These are phyloP conservation scores for Trichoderma lentiforme DNA, from an alignment of 2,329 filamentous ascomycete species.

Conservation along the genomic window DNA sequence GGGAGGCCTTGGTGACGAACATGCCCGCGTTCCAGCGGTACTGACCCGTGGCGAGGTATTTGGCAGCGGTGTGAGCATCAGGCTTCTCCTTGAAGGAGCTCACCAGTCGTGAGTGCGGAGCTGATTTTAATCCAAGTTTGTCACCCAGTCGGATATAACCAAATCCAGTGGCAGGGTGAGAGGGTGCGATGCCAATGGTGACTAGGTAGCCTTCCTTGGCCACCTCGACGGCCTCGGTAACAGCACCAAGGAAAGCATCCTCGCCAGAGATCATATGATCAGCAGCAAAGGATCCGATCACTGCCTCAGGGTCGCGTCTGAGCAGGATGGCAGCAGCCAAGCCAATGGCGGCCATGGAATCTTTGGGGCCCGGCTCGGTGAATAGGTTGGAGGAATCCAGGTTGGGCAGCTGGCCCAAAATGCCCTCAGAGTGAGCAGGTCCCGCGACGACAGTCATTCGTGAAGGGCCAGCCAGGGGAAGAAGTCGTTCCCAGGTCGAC, in stretches of 20 bases:
- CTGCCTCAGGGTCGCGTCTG: slow-evolving; percentile 25
- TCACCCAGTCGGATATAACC: slow-evolving; percentile 29
- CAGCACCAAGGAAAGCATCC: slow-evolving; percentile 27
- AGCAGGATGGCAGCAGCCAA: slow-evolving; percentile 27
- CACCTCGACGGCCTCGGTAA: slow-evolving; percentile 27
- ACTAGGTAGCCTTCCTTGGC: slow-evolving; percentile 28
- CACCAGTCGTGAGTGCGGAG: slow-evolving; percentile 25
- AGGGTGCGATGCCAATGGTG: slow-evolving; percentile 28
- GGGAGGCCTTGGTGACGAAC: slow-evolving; percentile 28
- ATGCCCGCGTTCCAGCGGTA: slow-evolving; percentile 30
- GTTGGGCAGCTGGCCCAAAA: slow-evolving; percentile 26
- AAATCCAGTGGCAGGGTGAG: slow-evolving; percentile 28
- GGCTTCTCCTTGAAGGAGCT: slow-evolving; percentile 29
- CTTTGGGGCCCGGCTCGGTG: slow-evolving; percentile 28
- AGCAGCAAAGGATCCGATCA: slow-evolving; percentile 28
- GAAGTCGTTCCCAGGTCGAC: slow-evolving; percentile 27
- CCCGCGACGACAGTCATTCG: slow-evolving; percentile 29
- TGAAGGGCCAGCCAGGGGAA: slow-evolving; percentile 26
- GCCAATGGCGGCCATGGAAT: slow-evolving; percentile 29
- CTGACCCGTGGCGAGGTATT: slow-evolving; percentile 27
- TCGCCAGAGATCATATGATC: slow-evolving; percentile 30
- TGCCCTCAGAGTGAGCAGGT: slow-evolving; percentile 26
- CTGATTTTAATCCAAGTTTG: slow-evolving; percentile 21
- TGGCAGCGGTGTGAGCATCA: slow-evolving; percentile 27
- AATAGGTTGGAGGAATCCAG: slow-evolving; percentile 25